Percentiles rank a stretch among this genome's conserved stretches.
phyloP scores from a whole-genome alignment of 1,139 yeast species.

The Saccharomyces pastorianus region DNA sequence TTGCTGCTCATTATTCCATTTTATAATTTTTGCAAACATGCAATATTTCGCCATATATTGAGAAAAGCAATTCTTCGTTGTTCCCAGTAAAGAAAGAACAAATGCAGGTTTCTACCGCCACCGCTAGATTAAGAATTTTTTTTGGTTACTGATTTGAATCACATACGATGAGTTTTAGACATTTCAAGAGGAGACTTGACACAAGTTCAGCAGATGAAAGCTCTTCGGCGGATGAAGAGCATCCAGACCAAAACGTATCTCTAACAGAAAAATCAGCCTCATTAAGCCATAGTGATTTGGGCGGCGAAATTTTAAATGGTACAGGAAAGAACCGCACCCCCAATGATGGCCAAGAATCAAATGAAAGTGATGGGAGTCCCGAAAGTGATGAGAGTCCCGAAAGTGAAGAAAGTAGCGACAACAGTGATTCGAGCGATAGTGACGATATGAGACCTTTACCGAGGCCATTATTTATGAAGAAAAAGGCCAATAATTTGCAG shows the following conservation, averaged over 20 bases:
- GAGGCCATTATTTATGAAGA: slow-evolving; percentile 25
- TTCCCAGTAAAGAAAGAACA: not conserved
- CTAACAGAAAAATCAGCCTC: not conserved
- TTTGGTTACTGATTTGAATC: not conserved
- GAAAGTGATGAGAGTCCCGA: not conserved
- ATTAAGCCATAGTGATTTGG: not conserved
- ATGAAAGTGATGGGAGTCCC: slow-evolving; percentile 1
- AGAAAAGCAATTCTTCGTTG: not conserved
- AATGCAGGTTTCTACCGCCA: not conserved
- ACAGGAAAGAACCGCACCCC: not conserved
- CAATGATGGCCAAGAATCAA: not conserved
- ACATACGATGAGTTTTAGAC: slow-evolving; percentile 4
- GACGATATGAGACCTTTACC: slow-evolving; percentile 16
- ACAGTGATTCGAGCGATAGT: slow-evolving; percentile 10
- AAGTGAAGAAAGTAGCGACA: slow-evolving; percentile 5
- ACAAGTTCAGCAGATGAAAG: slow-evolving; percentile 1
- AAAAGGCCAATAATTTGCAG: not conserved
- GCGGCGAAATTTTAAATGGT: not conserved
- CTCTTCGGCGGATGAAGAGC: not conserved
- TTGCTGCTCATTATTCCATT: not conserved
- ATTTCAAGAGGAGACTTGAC: slow-evolving; percentile 3
- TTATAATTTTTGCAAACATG: not conserved
- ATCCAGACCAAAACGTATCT: not conserved
- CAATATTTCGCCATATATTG: not conserved
- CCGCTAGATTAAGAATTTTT: not conserved